These are phyloP conservation scores for Oryza glaberrima DNA, from an alignment of 176 grass and related monocot species.

Conservation along the genomic window DNA sequence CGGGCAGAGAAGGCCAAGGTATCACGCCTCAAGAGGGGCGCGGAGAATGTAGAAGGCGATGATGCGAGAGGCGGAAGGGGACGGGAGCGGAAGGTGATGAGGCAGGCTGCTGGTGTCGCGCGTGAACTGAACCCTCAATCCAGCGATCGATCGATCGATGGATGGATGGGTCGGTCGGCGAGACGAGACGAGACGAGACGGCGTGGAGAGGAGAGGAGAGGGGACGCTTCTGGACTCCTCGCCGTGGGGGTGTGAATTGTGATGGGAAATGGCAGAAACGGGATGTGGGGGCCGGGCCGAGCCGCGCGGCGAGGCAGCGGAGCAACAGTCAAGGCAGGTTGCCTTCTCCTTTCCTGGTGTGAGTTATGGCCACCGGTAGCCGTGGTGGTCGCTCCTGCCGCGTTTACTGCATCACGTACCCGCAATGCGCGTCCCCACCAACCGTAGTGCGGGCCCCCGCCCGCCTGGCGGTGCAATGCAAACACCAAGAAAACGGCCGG, in stretches of 20 bases:
- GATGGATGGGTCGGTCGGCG: neutral
- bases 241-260: neutral
- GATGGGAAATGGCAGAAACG: neutral
- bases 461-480: neutral
- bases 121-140: neutral
- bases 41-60: neutral
- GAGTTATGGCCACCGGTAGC: neutral
- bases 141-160: neutral
- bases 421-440: neutral
- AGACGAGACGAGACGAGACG: too few species aligned
- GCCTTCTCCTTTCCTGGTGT: neutral
- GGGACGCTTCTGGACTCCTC: slow-evolving; percentile 36
- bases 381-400: slow-evolving; percentile 2
- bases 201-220: neutral
- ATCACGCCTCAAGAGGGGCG: neutral
- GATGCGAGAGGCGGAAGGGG: too few species aligned
- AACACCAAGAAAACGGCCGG: neutral
- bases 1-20: neutral
- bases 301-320: slow-evolving; percentile 38
- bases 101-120: too few species aligned
- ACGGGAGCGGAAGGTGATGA: neutral
- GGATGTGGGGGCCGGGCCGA: neutral
- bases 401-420: neutral
- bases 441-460: neutral
- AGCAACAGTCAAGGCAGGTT: slow-evolving; percentile 13